Evolutionary conservation across 2,329 filamentous ascomycete species (phyloP), one percentile per base, ranked within the genome.

Genomic region (Cercospora brassicicola): DNA sequence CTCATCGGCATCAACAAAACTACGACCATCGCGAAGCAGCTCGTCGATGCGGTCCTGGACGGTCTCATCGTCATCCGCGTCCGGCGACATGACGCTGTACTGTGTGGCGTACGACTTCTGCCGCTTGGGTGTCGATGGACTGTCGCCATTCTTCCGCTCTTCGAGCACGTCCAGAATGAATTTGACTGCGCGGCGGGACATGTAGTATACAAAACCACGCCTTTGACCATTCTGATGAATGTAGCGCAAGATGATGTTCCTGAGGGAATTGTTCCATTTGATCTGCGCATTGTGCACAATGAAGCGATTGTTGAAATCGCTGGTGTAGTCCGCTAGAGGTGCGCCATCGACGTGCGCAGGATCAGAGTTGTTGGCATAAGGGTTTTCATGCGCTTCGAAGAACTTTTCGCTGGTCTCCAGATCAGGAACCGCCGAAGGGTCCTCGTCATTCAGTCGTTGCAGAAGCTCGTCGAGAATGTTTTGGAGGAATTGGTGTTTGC

Each of bases 141-240:
- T 80, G 76, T 91, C 91, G 20, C 88, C 87, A 78, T 91, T 95
- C 72, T 88, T 88, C 79, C 97, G 94, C 77, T 99, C 95, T 65
- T 98, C 94, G 2, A 99, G 92, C 73, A 99, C 96, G 79, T 99
- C 95, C 9, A 98, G 84, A 67, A 99, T 98, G 78, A 99, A 99
- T 76, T 98, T 99, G 76, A 99, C 92, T 3, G 95, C 96, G 70
- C 93, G 89, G 57, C 94, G 89, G 10, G 96, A 98, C 82, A 98
- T 90, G 80, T 99, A 99, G 82, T 99, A 99, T 31, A 99, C 90
- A 77, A 99, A 98, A 62, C 95, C 96, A 73, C 95, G 89, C 62
- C 95, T 88, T 80, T 99, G 96, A 78, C 94, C 93, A 75, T 96
- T 95, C 82, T 99, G 95, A 77, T 99, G 95, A 71, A 95, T 96